Evolutionary conservation across 208 protist species (phyloP).

Genomic region (Angomonas desouzai): DNA sequence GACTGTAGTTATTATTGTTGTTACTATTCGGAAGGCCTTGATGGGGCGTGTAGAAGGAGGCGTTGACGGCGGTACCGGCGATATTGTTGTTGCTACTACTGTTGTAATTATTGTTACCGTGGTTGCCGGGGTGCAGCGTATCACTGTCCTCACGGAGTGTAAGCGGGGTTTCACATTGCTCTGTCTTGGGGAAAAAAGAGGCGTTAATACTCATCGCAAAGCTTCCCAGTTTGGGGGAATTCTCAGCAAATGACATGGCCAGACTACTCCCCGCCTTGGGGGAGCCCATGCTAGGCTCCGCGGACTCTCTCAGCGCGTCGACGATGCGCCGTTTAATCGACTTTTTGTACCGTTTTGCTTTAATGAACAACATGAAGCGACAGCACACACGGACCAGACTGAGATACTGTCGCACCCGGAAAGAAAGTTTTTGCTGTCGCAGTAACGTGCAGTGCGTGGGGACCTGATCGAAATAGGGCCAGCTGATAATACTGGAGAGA

Average conservation of each 20-base stretch:
- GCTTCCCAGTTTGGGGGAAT: not conserved
- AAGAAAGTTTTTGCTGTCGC: conserved; percentile 34
- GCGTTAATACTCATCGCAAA: not conserved
- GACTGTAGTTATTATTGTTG: not conserved
- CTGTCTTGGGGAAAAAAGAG: conserved; percentile 1
- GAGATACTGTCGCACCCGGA: conserved; percentile 47
- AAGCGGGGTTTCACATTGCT: not conserved
- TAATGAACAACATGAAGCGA: conserved; percentile 59
- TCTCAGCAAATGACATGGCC: not conserved
- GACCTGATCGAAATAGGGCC: conserved; percentile 18
- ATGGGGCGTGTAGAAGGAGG: too few relatives aligned
- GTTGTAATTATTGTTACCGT: too few relatives aligned
- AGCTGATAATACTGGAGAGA: conserved; percentile 31
- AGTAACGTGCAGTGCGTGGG: conserved; percentile 25
- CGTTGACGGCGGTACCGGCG: not conserved
- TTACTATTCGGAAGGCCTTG: too few relatives aligned
- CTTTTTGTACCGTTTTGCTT: conserved; percentile 37
- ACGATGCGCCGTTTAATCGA: conserved; percentile 4
- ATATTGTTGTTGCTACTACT: not conserved
- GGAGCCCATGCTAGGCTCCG: not conserved
- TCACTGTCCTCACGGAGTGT: not conserved
- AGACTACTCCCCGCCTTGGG: not conserved
- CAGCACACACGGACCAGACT: conserved; percentile 48
- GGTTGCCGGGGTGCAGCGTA: not conserved
- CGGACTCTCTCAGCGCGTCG: not conserved